Percentiles rank a stretch among this genome's conserved stretches.
phyloP scores from a whole-genome alignment of 2,329 filamentous ascomycete species.

The Epicoccum nigrum region DNA sequence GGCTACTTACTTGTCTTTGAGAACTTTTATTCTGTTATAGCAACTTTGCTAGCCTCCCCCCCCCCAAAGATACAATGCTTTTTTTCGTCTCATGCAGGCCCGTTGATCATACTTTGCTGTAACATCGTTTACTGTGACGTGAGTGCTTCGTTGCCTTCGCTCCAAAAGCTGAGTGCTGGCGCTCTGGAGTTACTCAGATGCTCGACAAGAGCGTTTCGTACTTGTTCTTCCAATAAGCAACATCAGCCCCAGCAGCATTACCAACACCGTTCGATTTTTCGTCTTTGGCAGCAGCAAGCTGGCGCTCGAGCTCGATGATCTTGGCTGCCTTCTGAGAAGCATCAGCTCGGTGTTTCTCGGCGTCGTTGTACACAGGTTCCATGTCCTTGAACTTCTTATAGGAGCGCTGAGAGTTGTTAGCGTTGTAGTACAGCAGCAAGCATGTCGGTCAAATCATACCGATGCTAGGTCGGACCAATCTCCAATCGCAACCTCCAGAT shows the following conservation, averaged over 20 bases:
- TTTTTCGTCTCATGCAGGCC: too few relatives aligned
- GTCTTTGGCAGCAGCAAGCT: constrained; percentile 23
- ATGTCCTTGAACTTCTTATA: constrained; percentile 37
- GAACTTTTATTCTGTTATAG: too few relatives aligned
- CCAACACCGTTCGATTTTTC: constrained; percentile 20
- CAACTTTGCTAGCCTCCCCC: too few relatives aligned
- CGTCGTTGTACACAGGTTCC: constrained; percentile 27
- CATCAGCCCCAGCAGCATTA: constrained; percentile 6
- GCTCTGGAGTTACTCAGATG: neutral
- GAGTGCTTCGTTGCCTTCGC: too few relatives aligned
- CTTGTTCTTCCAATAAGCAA: constrained; percentile 34
- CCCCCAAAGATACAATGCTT: too few relatives aligned
- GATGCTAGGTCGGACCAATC: constrained; percentile 35
- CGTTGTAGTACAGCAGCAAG: neutral
- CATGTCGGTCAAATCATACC: constrained; percentile 11
- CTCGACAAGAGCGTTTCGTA: constrained; percentile 31
- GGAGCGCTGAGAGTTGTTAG: constrained; percentile 26
- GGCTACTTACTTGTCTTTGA: too few relatives aligned
- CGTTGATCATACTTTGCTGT: too few relatives aligned
- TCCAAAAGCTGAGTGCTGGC: too few relatives aligned
- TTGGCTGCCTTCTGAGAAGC: constrained; percentile 20
- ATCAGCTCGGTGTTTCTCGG: constrained; percentile 25
- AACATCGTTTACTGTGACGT: too few relatives aligned
- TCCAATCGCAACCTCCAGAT: constrained; percentile 15
- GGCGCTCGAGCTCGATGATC: constrained; percentile 24